Base-by-base conservation (phyloP, 2,329 filamentous ascomycete species). In the Daldinia sp. region DNA sequence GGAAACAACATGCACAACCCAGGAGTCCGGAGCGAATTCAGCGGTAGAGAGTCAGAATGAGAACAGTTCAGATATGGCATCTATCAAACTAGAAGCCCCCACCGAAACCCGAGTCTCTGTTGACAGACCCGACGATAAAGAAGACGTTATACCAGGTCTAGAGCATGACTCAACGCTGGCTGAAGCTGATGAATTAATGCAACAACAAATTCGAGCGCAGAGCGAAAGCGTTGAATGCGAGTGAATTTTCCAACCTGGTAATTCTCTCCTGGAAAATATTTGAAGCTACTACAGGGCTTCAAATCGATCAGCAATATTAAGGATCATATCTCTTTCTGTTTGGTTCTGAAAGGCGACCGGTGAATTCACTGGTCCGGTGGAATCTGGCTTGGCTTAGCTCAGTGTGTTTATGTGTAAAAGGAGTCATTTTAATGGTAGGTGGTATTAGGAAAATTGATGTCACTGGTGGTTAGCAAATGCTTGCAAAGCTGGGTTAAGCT, bases 141-240 rank as follows among this genome's bases (percentile, higher is more conserved):
- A 3, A 28, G 10, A 30, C 20, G 35, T 10, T 26, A 30, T 26
- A n/a, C 26, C 55, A 39, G 28, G 20, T 9, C 15, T 10, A 6
- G 5, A 55, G 13, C 13, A 18, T 20, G 26, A 23, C 30, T n/a
- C 42, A 33, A 20, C 44, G 18, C 33, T 30, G 39, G 61, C 46
- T 26, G 53, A 57, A 23, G 51, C 33, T 48, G 62, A 60, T 39
- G 62, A 64, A 33, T 30, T 46, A 15, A 64, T 54, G 55, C 55
- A 64, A n/a, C 62, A 53, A 28, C 37, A 60, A 26, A 59, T 60
- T 33, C 46, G 39, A n/a, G 44, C 44, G 6, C 46, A 60, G 42
- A 46, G 44, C 46, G 28, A 44, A 42, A 18, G 23, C 6, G 30
- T 26, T 6, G 33, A 59, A n/a, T 28, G 37, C 18, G 62, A 59